phyloP scores from a whole-genome alignment of 1,284 basidiomycete species.

The Coniferiporia sulphurascens region DNA sequence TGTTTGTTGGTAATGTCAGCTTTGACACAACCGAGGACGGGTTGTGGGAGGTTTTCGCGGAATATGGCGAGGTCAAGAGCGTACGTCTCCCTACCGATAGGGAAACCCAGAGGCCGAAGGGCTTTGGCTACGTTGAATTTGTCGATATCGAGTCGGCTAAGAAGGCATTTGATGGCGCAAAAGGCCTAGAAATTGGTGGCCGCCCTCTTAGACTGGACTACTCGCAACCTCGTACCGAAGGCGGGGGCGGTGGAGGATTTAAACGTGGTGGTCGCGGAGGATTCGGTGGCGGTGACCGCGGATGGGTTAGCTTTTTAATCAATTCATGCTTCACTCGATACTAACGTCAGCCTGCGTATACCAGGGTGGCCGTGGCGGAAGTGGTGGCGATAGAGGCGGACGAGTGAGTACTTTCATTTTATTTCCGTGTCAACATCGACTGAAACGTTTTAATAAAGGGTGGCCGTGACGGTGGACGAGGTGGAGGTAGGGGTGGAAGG shows the following conservation, averaged over 20 bases:
- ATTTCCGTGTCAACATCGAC: conserved; percentile 11
- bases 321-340: not conserved
- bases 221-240: conserved; percentile 76
- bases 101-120: conserved; percentile 88
- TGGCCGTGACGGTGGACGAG: conserved; percentile 29
- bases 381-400: conserved; percentile 34
- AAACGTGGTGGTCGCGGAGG: conserved; percentile 38
- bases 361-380: conserved; percentile 39
- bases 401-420: conserved; percentile 24
- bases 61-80: conserved; percentile 84
- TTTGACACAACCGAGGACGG: conserved; percentile 80
- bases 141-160: conserved; percentile 76
- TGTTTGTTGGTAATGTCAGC: conserved; percentile 91
- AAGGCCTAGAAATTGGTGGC: conserved; percentile 80
- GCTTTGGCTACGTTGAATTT: conserved; percentile 97
- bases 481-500: conserved; percentile 39
- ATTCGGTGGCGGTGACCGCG: conserved; percentile 28
- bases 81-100: conserved; percentile 93
- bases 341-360: conserved; percentile 1
- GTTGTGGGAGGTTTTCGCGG: conserved; percentile 90
- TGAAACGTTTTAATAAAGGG: conserved; percentile 20
- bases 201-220: conserved; percentile 84
- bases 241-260: conserved; percentile 40
- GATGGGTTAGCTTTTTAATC: conserved; percentile 28
- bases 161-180: conserved; percentile 70